phyloP scores from a whole-genome alignment of 352 stramenopile species.

The Phytophthora cactorum region DNA sequence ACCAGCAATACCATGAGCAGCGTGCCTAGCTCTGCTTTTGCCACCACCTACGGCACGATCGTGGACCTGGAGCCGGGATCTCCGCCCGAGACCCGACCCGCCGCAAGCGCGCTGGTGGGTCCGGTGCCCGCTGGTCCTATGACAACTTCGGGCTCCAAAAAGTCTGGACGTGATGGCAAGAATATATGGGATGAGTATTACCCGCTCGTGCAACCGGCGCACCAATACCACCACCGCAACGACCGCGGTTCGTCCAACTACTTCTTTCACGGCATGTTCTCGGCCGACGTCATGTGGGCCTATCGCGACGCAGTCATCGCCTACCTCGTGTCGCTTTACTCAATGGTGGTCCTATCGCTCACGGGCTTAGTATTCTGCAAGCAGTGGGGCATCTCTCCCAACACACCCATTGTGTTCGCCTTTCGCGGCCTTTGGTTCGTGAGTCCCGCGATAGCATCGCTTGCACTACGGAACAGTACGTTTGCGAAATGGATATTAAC shows the following conservation, averaged over 20 bases:
- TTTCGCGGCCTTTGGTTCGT: slow-evolving; percentile 76
- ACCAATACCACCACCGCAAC: slow-evolving; percentile 82
- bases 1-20: slow-evolving; percentile 39
- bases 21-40: slow-evolving; percentile 14
- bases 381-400: slow-evolving; percentile 67
- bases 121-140: slow-evolving; percentile 22
- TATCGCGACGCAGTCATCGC: slow-evolving; percentile 85
- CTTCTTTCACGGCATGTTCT: slow-evolving; percentile 91
- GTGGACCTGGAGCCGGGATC: slow-evolving; percentile 36
- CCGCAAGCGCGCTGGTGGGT: slow-evolving; percentile 33
- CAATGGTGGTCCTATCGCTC: slow-evolving; percentile 80
- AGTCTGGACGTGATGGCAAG: slow-evolving; percentile 39
- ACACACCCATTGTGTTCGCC: slow-evolving; percentile 60
- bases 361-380: slow-evolving; percentile 88
- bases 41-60: slow-evolving; percentile 49
- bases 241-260: slow-evolving; percentile 79
- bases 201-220: slow-evolving; percentile 82
- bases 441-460: slow-evolving; percentile 69
- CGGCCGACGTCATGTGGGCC: slow-evolving; percentile 84
- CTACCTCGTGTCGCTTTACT: slow-evolving; percentile 80
- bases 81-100: slow-evolving; percentile 8
- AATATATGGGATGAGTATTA: slow-evolving; percentile 92
- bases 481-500: slow-evolving; percentile 1
- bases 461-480: slow-evolving; percentile 80
- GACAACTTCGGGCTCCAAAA: slow-evolving; percentile 18